Conservation (phyloP, 768 basidiomycete genomes). For the Polyporus arcularius region DNA sequence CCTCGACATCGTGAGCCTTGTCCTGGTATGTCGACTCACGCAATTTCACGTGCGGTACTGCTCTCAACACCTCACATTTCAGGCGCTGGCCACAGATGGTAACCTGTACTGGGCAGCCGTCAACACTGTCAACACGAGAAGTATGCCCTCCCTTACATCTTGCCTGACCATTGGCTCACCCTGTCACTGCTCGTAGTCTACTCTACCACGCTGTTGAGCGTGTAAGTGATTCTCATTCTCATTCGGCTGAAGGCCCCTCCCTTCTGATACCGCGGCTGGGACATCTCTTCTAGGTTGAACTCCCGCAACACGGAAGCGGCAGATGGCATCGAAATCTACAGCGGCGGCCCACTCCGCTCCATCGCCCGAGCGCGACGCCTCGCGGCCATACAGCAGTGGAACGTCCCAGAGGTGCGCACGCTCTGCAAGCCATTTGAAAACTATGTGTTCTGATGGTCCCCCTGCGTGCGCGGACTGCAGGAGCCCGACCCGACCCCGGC, state of each 20-base stretch:
- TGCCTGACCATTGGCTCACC: not conserved
- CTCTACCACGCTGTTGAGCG: not conserved
- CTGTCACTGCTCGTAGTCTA: not conserved
- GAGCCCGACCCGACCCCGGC: not conserved
- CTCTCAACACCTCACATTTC: no score
- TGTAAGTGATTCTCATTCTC: not conserved
- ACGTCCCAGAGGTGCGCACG: not conserved
- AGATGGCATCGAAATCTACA: not conserved
- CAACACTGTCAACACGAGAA: not conserved
- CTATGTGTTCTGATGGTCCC: not conserved
- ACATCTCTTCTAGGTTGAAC: not conserved
- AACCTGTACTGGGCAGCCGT: not conserved
- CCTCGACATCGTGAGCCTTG: not conserved
- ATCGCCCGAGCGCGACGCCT: not conserved
- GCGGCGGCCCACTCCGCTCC: not conserved
- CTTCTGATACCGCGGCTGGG: not conserved
- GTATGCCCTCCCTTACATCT: not conserved
- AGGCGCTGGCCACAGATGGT: not conserved
- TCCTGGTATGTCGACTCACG: not conserved
- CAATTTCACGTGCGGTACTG: not conserved
- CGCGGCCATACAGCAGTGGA: not conserved
- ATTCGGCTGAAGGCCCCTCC: not conserved
- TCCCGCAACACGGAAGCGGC: not conserved
- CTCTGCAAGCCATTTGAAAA: no score
- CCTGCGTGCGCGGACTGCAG: not conserved